These are phyloP conservation scores for Xylaria longipes DNA, from an alignment of 495 filamentous ascomycete genomes.

Conservation along the genomic window DNA sequence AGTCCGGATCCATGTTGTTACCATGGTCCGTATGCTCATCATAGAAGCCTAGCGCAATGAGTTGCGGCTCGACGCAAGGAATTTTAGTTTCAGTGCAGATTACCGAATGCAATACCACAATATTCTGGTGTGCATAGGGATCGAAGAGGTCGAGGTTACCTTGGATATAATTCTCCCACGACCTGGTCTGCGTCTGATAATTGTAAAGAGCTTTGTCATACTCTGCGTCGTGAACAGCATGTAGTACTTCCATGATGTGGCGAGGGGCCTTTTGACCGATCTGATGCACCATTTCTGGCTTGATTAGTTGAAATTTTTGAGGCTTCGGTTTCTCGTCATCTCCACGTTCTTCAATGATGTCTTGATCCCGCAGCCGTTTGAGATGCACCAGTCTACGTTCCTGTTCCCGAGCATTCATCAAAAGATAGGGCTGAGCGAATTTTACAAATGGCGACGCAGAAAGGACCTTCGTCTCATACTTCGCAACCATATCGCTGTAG, in stretches of 20 bases:
- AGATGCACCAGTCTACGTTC: constrained; percentile 82
- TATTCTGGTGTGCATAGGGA: constrained; percentile 92
- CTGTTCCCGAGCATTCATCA: constrained; percentile 90
- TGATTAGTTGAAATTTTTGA: constrained; percentile 85
- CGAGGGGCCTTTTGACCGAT: constrained; percentile 75
- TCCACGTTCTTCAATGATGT: constrained; percentile 62
- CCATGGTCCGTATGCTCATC: constrained; percentile 75
- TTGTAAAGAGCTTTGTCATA: constrained; percentile 94
- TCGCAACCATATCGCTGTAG: constrained; percentile 92
- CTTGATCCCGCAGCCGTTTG: constrained; percentile 80
- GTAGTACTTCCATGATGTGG: constrained; percentile 89
- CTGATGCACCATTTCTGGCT: constrained; percentile 91
- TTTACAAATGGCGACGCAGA: constrained; percentile 96
- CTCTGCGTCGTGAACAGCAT: constrained; percentile 93
- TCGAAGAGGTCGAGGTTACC: constrained; percentile 87
- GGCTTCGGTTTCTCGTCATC: constrained; percentile 65
- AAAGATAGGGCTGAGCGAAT: constrained; percentile 89
- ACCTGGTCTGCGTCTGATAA: constrained; percentile 90
- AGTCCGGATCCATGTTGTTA: constrained; percentile 76
- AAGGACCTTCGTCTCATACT: constrained; percentile 89
- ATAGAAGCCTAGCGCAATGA: constrained; percentile 89
- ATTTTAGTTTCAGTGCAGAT: constrained; percentile 90
- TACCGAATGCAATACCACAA: constrained; percentile 91
- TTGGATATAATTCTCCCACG: constrained; percentile 92
- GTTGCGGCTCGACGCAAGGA: constrained; percentile 87